Evolutionary conservation across 73 alveolate genomes (phyloP), one percentile per base, ranked within the genome.

Genomic region (Urostyla sp.): DNA sequence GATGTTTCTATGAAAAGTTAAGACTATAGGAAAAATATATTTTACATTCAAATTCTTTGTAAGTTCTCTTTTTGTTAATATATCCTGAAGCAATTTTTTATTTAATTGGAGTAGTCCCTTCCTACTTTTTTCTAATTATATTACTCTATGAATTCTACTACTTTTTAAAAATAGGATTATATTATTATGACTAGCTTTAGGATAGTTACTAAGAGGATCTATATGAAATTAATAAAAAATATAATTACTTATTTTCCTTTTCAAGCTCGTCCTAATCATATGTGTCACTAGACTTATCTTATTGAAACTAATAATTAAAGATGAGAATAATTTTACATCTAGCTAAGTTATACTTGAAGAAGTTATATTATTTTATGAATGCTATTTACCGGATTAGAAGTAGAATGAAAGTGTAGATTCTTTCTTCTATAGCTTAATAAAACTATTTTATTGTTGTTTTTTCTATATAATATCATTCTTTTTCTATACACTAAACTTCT

Each of bases 41-140:
- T 27, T 56, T 56, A 59, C 76, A 15, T 59, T 28, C 2, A 36
- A 32, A 28, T 20, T 59, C 76, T 18, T 59, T 20, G 21, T 35
- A 59, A 15, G 32, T 59, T 15, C 76, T 6, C 27, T 59, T 59
- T 55, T 59, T 59, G 27, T 59, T 24, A 3, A 59, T 59, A 5
- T 8, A 10, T 2, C 76, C 76, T 11, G n/a, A n/a, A n/a, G 55
- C 76, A 59, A 59, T 34, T 36, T 59, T 13, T 6, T 59, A 20
- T 31, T 59, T 59, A 5, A 59, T 20, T 11, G 76, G 76, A 30
- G 76, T 59, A 11, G 76, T 24, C 30, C 37, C 52, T 15, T 59
- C 8, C 7, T 59, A 52, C 15, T 59, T 8, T 11, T 52, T 35
- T n/a, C 37, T 59, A 10, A 35, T 32, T 35, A 13, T 30, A 5